These are phyloP conservation scores for Linderina pennispora DNA, from an alignment of 192 early-diverging fungal genomes.

Conservation along the genomic window DNA sequence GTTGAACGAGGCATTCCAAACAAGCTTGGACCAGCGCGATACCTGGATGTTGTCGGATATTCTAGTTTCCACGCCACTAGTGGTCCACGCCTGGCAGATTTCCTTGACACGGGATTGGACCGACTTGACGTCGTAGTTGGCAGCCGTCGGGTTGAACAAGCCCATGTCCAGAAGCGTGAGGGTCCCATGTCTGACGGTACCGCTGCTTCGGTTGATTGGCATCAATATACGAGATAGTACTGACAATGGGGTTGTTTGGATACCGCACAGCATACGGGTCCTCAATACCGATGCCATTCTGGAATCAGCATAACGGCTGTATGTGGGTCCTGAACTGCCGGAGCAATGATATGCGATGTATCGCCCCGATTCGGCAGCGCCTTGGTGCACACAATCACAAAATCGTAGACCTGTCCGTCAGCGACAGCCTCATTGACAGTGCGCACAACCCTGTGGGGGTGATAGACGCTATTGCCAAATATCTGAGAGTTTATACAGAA, in stretches of 20 bases:
- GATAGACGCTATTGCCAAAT: slow-evolving; percentile 52
- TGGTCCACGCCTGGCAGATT: slow-evolving; percentile 42
- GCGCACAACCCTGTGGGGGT: slow-evolving; percentile 47
- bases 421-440: slow-evolving; percentile 42
- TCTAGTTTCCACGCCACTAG: slow-evolving; percentile 30
- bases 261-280: slow-evolving; percentile 51
- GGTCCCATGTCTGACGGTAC: slow-evolving; percentile 50
- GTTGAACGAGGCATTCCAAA: slow-evolving; percentile 73
- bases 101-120: slow-evolving; percentile 3
- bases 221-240: slow-evolving; percentile 58
- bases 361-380: slow-evolving; percentile 58
- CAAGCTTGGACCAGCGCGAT: slow-evolving; percentile 63
- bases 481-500: slow-evolving; percentile 51
- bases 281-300: slow-evolving; percentile 69
- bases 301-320: slow-evolving; percentile 61
- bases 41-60: slow-evolving; percentile 52
- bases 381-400: slow-evolving; percentile 59
- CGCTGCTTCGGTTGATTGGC: slow-evolving; percentile 50
- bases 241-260: slow-evolving; percentile 55
- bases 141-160: slow-evolving; percentile 1
- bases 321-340: slow-evolving; percentile 38
- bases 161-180: slow-evolving; percentile 40
- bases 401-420: slow-evolving; percentile 49
- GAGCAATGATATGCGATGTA: slow-evolving; percentile 52
- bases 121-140: slow-evolving; percentile 20